Evolutionary conservation across 1,284 basidiomycete species (phyloP).

Genomic region (Moniliophthora roreri): DNA sequence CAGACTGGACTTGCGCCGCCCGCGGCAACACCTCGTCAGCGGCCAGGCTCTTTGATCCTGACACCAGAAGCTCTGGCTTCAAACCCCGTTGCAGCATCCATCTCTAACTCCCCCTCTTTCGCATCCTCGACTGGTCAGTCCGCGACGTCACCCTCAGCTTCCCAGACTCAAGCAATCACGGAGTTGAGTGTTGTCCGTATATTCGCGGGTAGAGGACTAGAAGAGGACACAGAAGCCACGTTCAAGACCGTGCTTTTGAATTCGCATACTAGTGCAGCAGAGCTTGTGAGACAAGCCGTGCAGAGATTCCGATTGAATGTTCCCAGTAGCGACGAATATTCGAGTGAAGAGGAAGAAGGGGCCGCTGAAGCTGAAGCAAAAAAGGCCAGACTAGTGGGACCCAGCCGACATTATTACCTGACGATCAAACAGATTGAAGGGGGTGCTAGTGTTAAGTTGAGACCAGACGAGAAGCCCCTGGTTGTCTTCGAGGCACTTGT

Average conservation of each 20-base stretch:
- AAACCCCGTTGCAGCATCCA: conserved; percentile 53
- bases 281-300: conserved; percentile 88
- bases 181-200: conserved; percentile 90
- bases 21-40: conserved; percentile 40
- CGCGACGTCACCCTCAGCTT: background rate
- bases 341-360: conserved; percentile 24
- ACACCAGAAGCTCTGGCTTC: conserved; percentile 49
- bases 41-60: conserved; percentile 75
- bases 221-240: conserved; percentile 81
- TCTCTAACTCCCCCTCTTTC: conserved; percentile 89
- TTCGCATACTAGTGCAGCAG: conserved; percentile 77
- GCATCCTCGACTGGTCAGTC: background rate
- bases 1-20: conserved; percentile 51
- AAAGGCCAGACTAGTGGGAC: background rate
- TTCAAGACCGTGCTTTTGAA: conserved; percentile 98
- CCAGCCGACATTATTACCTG: conserved; percentile 69
- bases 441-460: conserved; percentile 68
- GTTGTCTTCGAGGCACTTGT: conserved; percentile 85
- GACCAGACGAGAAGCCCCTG: conserved; percentile 76
- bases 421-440: conserved; percentile 92
- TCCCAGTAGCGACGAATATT: background rate
- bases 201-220: conserved; percentile 84
- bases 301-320: conserved; percentile 86
- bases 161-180: background rate
- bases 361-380: conserved; percentile 60